phyloP scores from a whole-genome alignment of 2,329 filamentous ascomycete genomes.

The Clonostachys chloroleuca region DNA sequence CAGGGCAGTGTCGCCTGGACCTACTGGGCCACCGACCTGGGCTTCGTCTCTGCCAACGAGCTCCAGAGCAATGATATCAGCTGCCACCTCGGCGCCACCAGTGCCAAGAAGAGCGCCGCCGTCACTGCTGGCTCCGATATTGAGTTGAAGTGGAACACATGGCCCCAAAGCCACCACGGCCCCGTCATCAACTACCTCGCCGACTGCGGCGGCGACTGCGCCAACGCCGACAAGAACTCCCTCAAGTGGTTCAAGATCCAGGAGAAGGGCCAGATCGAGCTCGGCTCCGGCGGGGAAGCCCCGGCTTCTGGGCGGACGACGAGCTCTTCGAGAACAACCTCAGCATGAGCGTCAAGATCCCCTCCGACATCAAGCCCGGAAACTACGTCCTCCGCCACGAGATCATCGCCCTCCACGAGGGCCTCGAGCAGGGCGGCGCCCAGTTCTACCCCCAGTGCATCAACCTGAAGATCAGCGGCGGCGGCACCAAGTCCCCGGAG shows the following conservation, averaged over 20 bases:
- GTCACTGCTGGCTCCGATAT: conserved; percentile 10
- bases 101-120: conserved; percentile 12
- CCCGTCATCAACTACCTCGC: conserved; percentile 57
- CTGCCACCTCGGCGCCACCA: conserved; percentile 27
- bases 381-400: conserved; percentile 49
- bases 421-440: conserved; percentile 19
- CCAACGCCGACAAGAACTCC: conserved; percentile 38
- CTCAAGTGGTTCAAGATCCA: conserved; percentile 58
- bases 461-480: conserved; percentile 38
- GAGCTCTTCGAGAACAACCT: conserved; percentile 33
- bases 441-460: conserved; percentile 48
- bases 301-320: conserved; percentile 22
- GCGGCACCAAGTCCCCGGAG: conserved; percentile 20
- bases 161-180: conserved; percentile 57
- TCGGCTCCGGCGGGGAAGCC: conserved; percentile 37
- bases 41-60: conserved; percentile 30
- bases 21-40: conserved; percentile 13
- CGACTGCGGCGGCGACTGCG: conserved; percentile 42
- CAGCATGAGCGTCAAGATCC: conserved; percentile 37
- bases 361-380: conserved; percentile 34
- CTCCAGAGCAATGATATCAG: conserved; percentile 26
- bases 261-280: conserved; percentile 40
- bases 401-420: conserved; percentile 46
- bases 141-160: conserved; percentile 49
- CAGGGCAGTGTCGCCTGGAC: conserved; percentile 6